Conservation (phyloP, 2,329 filamentous ascomycete species). For the Cadophora gregata region DNA sequence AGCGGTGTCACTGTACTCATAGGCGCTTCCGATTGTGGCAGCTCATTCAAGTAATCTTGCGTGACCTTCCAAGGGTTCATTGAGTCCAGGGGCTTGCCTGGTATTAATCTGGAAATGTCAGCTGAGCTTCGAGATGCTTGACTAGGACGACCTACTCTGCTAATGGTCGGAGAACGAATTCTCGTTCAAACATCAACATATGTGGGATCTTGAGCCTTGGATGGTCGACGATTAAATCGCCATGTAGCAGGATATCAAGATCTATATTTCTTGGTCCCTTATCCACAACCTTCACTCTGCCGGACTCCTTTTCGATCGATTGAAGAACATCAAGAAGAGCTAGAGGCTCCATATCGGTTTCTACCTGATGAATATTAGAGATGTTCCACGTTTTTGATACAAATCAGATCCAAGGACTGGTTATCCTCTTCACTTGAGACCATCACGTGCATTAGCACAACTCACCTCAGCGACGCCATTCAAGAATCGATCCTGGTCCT, state of each 20-base stretch:
- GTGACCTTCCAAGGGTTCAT: constrained; percentile 64
- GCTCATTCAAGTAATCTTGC: constrained; percentile 65
- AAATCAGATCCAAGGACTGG: neutral
- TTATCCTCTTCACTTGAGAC: neutral
- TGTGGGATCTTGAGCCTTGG: constrained; percentile 86
- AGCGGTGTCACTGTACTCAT: constrained; percentile 66
- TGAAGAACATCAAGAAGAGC: constrained; percentile 82
- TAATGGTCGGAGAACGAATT: constrained; percentile 90
- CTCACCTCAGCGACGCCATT: constrained; percentile 92
- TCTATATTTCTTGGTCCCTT: constrained; percentile 97
- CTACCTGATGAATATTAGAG: constrained; percentile 62
- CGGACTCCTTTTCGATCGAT: constrained; percentile 79
- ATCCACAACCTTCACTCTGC: constrained; percentile 82
- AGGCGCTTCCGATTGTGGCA: constrained; percentile 55
- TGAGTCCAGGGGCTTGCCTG: constrained; percentile 58
- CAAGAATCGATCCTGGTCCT: constrained; percentile 85
- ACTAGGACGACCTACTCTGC: constrained; percentile 64
- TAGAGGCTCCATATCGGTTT: constrained; percentile 77
- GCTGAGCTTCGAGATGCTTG: neutral
- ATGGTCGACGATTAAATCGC: constrained; percentile 66
- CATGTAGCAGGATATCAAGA: constrained; percentile 88
- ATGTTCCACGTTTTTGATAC: neutral
- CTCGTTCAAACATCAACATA: constrained; percentile 81
- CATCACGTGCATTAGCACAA: constrained; percentile 30
- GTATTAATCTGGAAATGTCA: constrained; percentile 56